A percentile compares a stretch with the other conserved stretches of the same genome.
Evolutionary conservation across 805 yeast genomes (phyloP).

Genomic region (Yarrowia sp.): DNA sequence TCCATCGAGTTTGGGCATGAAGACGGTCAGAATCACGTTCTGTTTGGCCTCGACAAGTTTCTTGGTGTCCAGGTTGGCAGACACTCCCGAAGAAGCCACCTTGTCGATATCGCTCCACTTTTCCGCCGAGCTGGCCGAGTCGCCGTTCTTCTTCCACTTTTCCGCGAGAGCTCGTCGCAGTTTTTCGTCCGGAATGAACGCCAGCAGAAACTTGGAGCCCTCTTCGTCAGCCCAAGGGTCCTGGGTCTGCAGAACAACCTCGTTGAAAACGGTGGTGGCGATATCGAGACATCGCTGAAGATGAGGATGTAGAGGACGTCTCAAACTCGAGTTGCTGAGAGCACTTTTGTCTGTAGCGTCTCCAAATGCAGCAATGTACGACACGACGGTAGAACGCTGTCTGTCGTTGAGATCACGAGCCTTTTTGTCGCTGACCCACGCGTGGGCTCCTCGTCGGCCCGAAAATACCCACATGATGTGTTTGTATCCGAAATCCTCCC

Average conservation of each 20-base stretch:
- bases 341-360: slow-evolving; percentile 48
- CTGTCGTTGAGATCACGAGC: slow-evolving; percentile 73
- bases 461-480: slow-evolving; percentile 93
- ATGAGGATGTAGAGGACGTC: slow-evolving; percentile 89
- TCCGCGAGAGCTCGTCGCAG: slow-evolving; percentile 46
- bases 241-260: slow-evolving; percentile 70
- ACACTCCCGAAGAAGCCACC: slow-evolving; percentile 43
- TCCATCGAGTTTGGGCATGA: slow-evolving; percentile 90
- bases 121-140: slow-evolving; percentile 48
- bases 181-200: slow-evolving; percentile 58
- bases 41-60: slow-evolving; percentile 67
- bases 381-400: slow-evolving; percentile 73
- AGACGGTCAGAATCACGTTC: slow-evolving; percentile 71
- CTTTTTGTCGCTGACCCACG: slow-evolving; percentile 89
- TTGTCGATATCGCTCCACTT: slow-evolving; percentile 74
- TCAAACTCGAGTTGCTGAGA: slow-evolving; percentile 43
- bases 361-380: slow-evolving; percentile 70
- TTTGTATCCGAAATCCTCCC: slow-evolving; percentile 85
- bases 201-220: slow-evolving; percentile 54
- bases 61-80: slow-evolving; percentile 43
- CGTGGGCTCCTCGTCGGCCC: slow-evolving; percentile 98
- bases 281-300: slow-evolving; percentile 65
- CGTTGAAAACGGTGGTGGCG: slow-evolving; percentile 59
- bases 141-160: slow-evolving; percentile 57
- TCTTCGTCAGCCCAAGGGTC: slow-evolving; percentile 73